Percentiles rank a stretch among this genome's conserved stretches.
phyloP scores from a whole-genome alignment of 2,329 filamentous ascomycete genomes.

The Fusarium haematococcum region DNA sequence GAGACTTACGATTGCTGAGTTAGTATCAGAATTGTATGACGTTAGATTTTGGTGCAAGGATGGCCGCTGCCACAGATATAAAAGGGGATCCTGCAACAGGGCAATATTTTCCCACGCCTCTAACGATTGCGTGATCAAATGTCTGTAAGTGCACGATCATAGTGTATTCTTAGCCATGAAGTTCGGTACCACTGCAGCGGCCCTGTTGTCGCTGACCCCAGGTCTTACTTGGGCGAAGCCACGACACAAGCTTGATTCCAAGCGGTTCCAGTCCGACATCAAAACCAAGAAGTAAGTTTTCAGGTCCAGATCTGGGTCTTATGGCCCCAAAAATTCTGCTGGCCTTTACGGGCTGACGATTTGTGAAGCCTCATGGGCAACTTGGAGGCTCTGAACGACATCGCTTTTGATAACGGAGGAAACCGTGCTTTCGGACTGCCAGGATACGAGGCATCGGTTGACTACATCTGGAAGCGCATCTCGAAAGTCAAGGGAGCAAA shows the following conservation, averaged over 20 bases:
- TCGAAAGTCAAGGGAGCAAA: constrained; percentile 52
- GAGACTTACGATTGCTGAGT: neutral
- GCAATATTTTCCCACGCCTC: neutral
- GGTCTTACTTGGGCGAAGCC: constrained; percentile 11
- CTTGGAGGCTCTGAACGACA: constrained; percentile 31
- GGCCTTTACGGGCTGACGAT: neutral
- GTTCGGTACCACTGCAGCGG: constrained; percentile 7
- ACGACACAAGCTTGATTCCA: constrained; percentile 26
- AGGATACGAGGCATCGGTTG: constrained; percentile 61
- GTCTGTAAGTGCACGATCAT: neutral
- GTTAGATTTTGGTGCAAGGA: neutral
- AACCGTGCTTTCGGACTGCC: constrained; percentile 66
- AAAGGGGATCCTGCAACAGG: neutral
- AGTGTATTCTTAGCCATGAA: constrained; percentile 4
- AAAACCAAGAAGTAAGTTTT: constrained; percentile 27
- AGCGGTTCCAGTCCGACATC: constrained; percentile 26
- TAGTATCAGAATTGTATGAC: neutral
- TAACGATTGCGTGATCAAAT: neutral
- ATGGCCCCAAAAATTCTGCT: neutral
- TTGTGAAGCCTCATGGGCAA: constrained; percentile 23
- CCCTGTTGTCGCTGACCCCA: constrained; percentile 23
- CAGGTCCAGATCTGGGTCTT: neutral
- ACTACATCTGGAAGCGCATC: constrained; percentile 61
- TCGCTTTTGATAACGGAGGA: constrained; percentile 55
- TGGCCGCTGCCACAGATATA: neutral